These are phyloP conservation scores for Clitopilus passeckerianus DNA, from an alignment of 768 basidiomycete genomes.

Conservation along the genomic window DNA sequence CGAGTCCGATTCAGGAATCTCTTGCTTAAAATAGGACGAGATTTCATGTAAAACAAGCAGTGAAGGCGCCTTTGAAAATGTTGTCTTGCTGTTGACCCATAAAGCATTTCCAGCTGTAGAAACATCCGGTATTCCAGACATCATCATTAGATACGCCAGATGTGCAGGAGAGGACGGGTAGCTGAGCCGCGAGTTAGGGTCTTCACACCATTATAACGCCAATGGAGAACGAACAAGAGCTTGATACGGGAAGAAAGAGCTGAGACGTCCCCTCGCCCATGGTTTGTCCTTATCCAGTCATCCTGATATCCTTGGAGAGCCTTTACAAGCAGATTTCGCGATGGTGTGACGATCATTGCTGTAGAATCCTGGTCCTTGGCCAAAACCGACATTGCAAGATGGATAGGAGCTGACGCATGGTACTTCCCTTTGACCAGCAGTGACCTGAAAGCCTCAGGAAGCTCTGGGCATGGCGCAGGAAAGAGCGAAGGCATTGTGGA, in stretches of 20 bases:
- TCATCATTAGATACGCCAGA: constrained; percentile 45
- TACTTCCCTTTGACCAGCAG: constrained; percentile 62
- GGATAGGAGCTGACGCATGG: constrained; percentile 65
- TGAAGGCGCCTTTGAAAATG: constrained; percentile 13
- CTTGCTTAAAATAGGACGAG: constrained; percentile 44
- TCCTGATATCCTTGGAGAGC: constrained; percentile 48
- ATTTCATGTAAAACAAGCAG: constrained; percentile 52
- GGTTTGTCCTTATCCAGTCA: constrained; percentile 42
- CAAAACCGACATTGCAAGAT: constrained; percentile 53
- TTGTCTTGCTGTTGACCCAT: constrained; percentile 18
- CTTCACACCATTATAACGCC: neutral
- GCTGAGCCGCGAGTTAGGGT: constrained; percentile 27
- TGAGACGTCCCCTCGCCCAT: constrained; percentile 31
- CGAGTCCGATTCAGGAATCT: neutral
- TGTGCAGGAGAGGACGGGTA: constrained; percentile 63
- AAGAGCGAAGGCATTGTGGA: constrained; percentile 26
- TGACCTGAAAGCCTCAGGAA: constrained; percentile 48
- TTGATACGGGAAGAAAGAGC: constrained; percentile 36
- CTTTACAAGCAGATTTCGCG: constrained; percentile 34
- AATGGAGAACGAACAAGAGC: constrained; percentile 46
- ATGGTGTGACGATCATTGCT: constrained; percentile 50
- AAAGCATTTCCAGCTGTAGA: constrained; percentile 13
- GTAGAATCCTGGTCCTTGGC: constrained; percentile 22
- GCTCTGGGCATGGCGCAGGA: constrained; percentile 27
- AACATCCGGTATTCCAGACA: constrained; percentile 31